Evolutionary conservation across 441 rosid genomes (phyloP).

Genomic region (Populus hybrid): DNA sequence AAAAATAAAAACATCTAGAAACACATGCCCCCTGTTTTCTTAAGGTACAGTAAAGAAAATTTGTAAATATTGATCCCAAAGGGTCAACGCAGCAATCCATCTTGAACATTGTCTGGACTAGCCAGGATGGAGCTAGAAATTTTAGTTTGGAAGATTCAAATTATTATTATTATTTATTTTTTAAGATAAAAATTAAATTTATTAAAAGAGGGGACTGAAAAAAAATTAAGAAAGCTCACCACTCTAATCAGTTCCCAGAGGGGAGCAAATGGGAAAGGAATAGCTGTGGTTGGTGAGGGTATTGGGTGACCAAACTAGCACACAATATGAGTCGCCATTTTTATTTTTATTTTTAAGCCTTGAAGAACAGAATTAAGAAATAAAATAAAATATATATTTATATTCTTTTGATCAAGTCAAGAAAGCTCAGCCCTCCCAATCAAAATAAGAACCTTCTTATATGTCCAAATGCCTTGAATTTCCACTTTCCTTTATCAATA

Average conservation of each 20-base stretch:
- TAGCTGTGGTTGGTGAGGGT: background rate
- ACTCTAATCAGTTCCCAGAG: background rate
- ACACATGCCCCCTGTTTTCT: background rate
- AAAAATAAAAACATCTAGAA: background rate
- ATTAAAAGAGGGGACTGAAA: no score
- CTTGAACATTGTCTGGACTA: no score
- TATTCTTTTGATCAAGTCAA: slow-evolving; percentile 22
- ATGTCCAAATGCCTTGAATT: slow-evolving; percentile 21
- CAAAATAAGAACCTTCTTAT: slow-evolving; percentile 25
- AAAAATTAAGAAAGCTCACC: no score
- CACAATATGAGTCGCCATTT: background rate
- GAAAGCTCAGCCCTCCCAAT: slow-evolving; percentile 36
- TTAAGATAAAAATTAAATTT: no score
- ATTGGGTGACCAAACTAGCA: background rate
- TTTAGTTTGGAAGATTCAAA: no score
- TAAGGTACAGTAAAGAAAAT: no score
- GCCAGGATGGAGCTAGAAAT: no score
- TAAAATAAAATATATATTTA: background rate
- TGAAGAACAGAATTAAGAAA: background rate
- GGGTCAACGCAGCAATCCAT: no score
- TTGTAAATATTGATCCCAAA: no score
- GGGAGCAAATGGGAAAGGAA: background rate
- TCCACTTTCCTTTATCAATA: background rate
- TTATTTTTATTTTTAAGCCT: background rate
- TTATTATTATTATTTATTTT: no score